Evolutionary conservation across 805 yeast species (phyloP), one percentile per base, ranked within the genome.

Genomic region (Lipomyces anomalus): DNA sequence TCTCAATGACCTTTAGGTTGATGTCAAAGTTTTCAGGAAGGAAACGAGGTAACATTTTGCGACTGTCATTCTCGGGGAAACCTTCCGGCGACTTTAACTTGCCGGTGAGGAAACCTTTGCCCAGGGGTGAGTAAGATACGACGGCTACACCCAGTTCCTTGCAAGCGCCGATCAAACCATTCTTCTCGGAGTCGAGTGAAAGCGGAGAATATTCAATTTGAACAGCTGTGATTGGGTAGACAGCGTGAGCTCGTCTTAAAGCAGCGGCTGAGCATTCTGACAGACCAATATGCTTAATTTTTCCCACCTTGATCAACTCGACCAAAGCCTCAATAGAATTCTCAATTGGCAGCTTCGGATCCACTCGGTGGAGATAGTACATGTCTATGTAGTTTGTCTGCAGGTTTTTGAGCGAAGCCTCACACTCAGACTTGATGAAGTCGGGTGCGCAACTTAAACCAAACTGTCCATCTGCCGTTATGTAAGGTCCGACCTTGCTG

Each of bases 101-200:
- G 44, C 89, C 92, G 3, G 89, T 79, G 43, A 87, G 71, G 47
- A 80, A 67, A 1, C 95, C 95, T 59, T 83, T 72, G 7, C 87
- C 82, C 46, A 87, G 69, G 28, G 95, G 95, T 28, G 94, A 82
- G 64, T 87, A 87, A 24, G 88, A 84, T 45, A 84, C 67, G 22
- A 84, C 68, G 13, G 90, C 82, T 44, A 87, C 73, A n/a, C 68
- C 68, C 22, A 71, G 62, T 47, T 80, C 76, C n/a, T 74, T 71
- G 51, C 81, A 76, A 4, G 73, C 71, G 3, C 71, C 74, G 50
- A 80, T 75, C 22, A 82, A 70, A 1, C 88, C 94, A 59, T 82
- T 77, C 2, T 60, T 46, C 28, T 77, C 56, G 32, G 81, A 73
- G 17, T 81, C 83, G 37, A 75, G 73, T n/a, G 77, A 63, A 67